Base-by-base conservation (phyloP, 2,329 filamentous ascomycete species). In the Colletotrichum scovillei region DNA sequence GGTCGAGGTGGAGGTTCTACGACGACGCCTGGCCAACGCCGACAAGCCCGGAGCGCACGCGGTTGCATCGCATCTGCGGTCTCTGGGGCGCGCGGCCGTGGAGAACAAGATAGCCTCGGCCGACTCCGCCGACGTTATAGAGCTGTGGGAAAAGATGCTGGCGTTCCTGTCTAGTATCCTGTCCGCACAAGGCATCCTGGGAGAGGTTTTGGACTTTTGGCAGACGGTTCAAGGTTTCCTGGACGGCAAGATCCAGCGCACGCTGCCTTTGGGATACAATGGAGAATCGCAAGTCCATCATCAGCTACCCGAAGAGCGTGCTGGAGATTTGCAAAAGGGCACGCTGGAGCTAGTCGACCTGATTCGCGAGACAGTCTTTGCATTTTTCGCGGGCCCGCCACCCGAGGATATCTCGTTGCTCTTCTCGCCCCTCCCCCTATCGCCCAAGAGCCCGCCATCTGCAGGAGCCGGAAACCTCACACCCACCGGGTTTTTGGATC, bases 141-240 rank as follows among this genome's bases (percentile, higher is more conserved):
- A 98, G 76, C 89, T 98, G 73, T 99, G 97, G 97, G 95, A 98
- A 78, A 94, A 95, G 80, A 92, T 97, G 75, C 86, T 94, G 72
- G 86, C 89, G 0, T 97, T 95, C 75, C 81, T 98, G 73, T 92
- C 86, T 11, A 90, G 89, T 55, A 87, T 99, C 52, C 86, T 99
- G 0, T 95, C 95, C 0, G 84, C 92, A 7, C 91, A 92, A 75
- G 97, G 97, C 4, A 88, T 98, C 19, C 86, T 99, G 6, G 95
- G 95, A 0, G 97, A 99, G 81, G 90, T 98, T 1, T 84, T 97
- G 22, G 95, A 97, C 75, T 98, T 98, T 81, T 98, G 96, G 95
- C 94, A 97, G 76, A 97, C 92, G 16, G 92, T 95, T 0, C 92
- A 97, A 78, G 93, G 94, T 0, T 99, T 99, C 80, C 93, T 98